These are phyloP conservation scores for Lecanosticta acicola DNA, from an alignment of 2,329 filamentous ascomycete species.

Conservation along the genomic window DNA sequence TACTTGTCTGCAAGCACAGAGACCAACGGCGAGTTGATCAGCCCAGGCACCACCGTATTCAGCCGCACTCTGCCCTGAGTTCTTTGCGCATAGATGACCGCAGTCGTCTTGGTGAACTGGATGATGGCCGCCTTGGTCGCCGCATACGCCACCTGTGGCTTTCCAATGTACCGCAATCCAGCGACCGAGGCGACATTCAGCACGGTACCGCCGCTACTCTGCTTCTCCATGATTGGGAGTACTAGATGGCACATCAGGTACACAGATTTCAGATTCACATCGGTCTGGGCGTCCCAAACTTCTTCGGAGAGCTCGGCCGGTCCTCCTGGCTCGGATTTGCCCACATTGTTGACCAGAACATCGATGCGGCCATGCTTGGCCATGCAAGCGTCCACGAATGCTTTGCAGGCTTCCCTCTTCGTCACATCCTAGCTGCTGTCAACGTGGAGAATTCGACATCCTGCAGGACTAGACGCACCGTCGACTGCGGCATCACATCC, in stretches of 20 bases:
- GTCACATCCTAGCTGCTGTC: constrained; percentile 43
- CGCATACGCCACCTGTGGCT: constrained; percentile 52
- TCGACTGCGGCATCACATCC: constrained; percentile 20
- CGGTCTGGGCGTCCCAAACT: constrained; percentile 49
- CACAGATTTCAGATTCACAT: constrained; percentile 53
- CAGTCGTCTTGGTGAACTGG: constrained; percentile 71
- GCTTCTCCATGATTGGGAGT: constrained; percentile 51
- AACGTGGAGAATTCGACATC: background rate
- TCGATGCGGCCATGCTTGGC: constrained; percentile 52
- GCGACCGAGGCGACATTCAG: constrained; percentile 42
- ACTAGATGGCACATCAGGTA: constrained; percentile 51
- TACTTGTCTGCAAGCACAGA: constrained; percentile 43
- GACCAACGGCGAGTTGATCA: constrained; percentile 53
- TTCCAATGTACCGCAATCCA: constrained; percentile 48
- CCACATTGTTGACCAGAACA: constrained; percentile 58
- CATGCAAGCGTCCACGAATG: constrained; percentile 49
- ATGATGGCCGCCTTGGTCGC: constrained; percentile 75
- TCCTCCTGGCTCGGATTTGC: constrained; percentile 47
- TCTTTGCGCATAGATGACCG: constrained; percentile 50
- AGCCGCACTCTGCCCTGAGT: constrained; percentile 42
- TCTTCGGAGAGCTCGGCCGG: constrained; percentile 47
- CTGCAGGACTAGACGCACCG: constrained; percentile 13
- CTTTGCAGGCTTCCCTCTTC: constrained; percentile 47
- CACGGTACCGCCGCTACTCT: constrained; percentile 40
- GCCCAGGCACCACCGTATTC: constrained; percentile 52